phyloP scores from a whole-genome alignment of 495 filamentous ascomycete genomes.

The Articulospora tetracladia region DNA sequence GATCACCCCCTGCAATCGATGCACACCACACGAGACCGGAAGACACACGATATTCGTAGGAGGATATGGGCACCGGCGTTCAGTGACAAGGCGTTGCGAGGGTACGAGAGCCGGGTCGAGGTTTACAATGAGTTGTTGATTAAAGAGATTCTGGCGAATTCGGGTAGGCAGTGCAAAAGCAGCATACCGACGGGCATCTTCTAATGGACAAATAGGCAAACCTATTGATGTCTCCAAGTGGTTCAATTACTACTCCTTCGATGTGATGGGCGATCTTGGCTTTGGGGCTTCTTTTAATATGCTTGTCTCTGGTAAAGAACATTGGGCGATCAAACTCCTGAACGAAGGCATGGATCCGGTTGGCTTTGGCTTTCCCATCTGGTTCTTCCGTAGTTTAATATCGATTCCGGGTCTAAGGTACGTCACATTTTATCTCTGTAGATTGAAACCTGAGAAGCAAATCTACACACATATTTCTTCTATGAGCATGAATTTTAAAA shows the following conservation, averaged over 20 bases:
- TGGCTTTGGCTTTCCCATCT: not conserved
- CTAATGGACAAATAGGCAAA: slow-evolving; percentile 9
- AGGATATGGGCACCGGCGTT: slow-evolving; percentile 40
- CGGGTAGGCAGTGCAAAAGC: not conserved
- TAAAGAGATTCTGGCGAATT: not conserved
- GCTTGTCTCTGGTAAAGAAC: not conserved
- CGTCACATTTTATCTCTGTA: slow-evolving; percentile 3
- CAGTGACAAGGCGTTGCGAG: too few species aligned
- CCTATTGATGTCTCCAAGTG: not conserved
- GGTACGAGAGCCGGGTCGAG: too few species aligned
- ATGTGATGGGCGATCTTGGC: slow-evolving; percentile 13
- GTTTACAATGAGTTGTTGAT: not conserved
- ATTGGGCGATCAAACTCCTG: not conserved
- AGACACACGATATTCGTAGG: slow-evolving; percentile 33
- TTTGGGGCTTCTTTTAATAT: slow-evolving; percentile 10
- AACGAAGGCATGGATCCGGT: not conserved
- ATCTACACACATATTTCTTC: too few species aligned
- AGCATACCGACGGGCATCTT: slow-evolving; percentile 7
- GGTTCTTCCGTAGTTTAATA: not conserved
- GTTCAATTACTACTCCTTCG: slow-evolving; percentile 7
- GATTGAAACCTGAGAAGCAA: too few species aligned
- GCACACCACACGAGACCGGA: slow-evolving; percentile 32
- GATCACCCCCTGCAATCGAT: slow-evolving; percentile 31
- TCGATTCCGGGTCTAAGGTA: not conserved
- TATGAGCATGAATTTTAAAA: too few species aligned